Conservation (phyloP, 305 asterid species). For the Fraxinus sp. region DNA sequence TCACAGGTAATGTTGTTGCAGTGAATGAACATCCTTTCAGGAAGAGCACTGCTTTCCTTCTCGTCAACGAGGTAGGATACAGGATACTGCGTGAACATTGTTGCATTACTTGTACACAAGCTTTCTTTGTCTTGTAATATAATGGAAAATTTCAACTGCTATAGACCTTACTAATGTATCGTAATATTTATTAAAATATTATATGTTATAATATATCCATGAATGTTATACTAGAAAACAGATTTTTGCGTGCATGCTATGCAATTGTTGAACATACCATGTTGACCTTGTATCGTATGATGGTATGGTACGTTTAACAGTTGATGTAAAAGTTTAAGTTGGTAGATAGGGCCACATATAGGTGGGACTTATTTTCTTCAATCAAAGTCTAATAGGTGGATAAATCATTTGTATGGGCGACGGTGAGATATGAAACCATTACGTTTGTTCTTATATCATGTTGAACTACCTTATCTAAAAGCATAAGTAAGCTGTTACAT, state of each 20-base stretch:
- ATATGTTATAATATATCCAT: background rate
- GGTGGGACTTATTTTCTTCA: background rate
- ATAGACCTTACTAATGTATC: constrained; percentile 10
- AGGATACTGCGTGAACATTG: background rate
- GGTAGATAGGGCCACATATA: background rate
- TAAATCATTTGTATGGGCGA: background rate
- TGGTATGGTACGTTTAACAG: background rate
- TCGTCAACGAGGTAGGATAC: constrained; percentile 76
- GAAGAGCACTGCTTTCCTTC: constrained; percentile 86
- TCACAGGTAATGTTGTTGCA: constrained; percentile 62
- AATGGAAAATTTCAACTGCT: background rate
- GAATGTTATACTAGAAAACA: background rate
- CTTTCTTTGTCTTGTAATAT: background rate
- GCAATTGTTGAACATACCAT: background rate
- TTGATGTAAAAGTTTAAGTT: background rate
- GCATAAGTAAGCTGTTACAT: background rate
- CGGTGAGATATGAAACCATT: background rate
- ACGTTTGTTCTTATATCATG: background rate
- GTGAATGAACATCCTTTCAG: constrained; percentile 80
- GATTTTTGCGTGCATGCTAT: background rate
- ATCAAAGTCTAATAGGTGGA: background rate
- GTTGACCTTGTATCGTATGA: background rate
- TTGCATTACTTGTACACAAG: background rate
- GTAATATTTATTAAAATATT: background rate
- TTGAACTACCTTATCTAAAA: background rate